Evolutionary conservation across 2,329 filamentous ascomycete species (phyloP).

Genomic region (Trichoderma pleuroti): DNA sequence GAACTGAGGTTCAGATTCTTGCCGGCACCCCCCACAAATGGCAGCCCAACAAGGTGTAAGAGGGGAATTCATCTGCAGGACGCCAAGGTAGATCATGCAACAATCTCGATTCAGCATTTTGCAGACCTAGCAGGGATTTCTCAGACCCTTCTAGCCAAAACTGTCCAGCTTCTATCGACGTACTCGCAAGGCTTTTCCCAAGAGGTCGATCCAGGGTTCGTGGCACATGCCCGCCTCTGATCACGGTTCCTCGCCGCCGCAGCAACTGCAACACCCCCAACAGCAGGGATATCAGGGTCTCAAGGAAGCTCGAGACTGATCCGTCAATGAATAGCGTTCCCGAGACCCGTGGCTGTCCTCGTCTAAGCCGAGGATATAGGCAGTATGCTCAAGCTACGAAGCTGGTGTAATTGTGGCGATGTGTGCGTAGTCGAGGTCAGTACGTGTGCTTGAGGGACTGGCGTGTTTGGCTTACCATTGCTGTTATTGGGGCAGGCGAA

Average conservation of each 20-base stretch:
- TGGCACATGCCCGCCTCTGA: background rate
- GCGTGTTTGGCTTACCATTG: background rate
- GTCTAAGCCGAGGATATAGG: background rate
- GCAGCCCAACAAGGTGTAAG: too few species aligned
- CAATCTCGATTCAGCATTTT: background rate
- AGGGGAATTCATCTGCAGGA: too few species aligned
- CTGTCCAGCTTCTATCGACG: background rate
- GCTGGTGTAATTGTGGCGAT: background rate
- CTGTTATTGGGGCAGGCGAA: background rate
- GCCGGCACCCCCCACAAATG: too few species aligned
- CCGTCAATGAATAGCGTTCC: background rate
- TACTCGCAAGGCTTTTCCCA: background rate
- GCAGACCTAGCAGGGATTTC: background rate
- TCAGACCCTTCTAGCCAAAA: background rate
- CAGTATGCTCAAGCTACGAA: background rate
- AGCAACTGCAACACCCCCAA: background rate
- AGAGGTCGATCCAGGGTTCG: background rate
- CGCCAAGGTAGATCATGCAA: too few species aligned
- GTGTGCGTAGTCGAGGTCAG: background rate
- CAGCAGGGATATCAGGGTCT: background rate
- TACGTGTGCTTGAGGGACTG: background rate
- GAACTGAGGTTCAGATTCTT: too few species aligned
- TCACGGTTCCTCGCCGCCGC: background rate
- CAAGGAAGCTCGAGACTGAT: background rate
- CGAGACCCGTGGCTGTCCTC: too few species aligned